Conservation (phyloP, 257 asterid species). For the Jaltomata sinuosa region DNA sequence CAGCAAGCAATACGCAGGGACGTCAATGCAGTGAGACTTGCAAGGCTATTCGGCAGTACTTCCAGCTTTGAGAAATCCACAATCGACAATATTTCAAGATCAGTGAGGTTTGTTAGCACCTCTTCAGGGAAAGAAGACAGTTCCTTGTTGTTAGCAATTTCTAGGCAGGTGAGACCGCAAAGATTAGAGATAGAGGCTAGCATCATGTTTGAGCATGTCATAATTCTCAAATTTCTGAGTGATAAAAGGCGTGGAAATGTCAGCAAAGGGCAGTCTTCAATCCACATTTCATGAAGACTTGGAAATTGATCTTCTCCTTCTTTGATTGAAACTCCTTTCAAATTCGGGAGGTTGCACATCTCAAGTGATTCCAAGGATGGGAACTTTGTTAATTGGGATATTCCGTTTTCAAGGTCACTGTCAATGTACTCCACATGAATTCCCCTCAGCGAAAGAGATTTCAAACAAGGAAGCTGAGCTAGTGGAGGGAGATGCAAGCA, state of each 20-base stretch:
- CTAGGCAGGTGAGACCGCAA: not conserved
- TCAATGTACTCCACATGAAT: slow-evolving; percentile 7
- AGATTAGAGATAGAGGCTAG: not conserved
- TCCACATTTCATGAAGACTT: not conserved
- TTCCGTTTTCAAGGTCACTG: not conserved
- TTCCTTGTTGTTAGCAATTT: not conserved
- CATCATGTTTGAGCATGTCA: not conserved
- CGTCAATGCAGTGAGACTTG: not conserved
- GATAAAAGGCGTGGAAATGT: not conserved
- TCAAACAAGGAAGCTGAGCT: slow-evolving; percentile 13
- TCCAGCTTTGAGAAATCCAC: not conserved
- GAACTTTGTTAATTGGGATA: not conserved
- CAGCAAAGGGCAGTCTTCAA: not conserved
- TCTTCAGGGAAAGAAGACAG: not conserved
- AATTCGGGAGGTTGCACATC: not conserved
- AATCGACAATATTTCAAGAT: not conserved
- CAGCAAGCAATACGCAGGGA: not conserved
- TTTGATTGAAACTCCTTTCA: slow-evolving; percentile 5
- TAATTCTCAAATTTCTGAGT: not conserved
- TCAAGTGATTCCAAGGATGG: not conserved
- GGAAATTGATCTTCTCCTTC: slow-evolving; percentile 4
- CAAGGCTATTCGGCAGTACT: not conserved
- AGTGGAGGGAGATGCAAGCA: slow-evolving; percentile 14
- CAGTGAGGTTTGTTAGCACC: not conserved
- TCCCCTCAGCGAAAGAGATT: slow-evolving; percentile 2